Conservation (phyloP, 1,284 basidiomycete genomes). For the Marasmius tenuissimus region DNA sequence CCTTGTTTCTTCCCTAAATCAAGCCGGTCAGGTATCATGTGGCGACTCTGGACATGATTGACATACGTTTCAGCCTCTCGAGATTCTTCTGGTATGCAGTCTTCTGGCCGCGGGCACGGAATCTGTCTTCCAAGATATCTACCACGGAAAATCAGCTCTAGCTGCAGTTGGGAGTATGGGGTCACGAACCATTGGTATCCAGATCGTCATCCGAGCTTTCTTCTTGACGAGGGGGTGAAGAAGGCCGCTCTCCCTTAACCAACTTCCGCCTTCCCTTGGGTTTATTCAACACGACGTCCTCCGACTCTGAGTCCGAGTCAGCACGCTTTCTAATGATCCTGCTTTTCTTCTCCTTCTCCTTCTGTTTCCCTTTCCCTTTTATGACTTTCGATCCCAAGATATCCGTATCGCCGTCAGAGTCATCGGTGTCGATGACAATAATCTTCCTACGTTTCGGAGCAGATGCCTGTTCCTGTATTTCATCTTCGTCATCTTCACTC, state of each 20-base stretch:
- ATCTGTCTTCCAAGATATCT: constrained; percentile 65
- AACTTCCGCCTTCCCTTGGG: constrained; percentile 40
- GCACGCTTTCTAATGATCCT: not conserved
- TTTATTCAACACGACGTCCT: constrained; percentile 4
- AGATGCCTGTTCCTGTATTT: constrained; percentile 30
- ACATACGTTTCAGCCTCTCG: constrained; percentile 59
- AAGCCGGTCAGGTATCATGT: not conserved
- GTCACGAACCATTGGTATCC: constrained; percentile 51
- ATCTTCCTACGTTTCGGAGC: constrained; percentile 26
- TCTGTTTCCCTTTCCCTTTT: too few relatives aligned
- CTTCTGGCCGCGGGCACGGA: constrained; percentile 61
- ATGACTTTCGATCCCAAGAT: constrained; percentile 17
- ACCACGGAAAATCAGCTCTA: not conserved
- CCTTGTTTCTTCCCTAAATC: constrained; percentile 49
- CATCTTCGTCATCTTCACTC: constrained; percentile 28
- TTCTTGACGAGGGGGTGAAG: constrained; percentile 41
- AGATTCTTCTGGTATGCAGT: constrained; percentile 63
- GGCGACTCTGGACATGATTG: constrained; percentile 12
- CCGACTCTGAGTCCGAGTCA: constrained; percentile 6
- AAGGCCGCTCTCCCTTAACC: constrained; percentile 43
- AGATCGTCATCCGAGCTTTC: constrained; percentile 54
- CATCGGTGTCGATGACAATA: constrained; percentile 25
- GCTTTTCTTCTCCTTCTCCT: too few relatives aligned
- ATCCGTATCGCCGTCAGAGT: constrained; percentile 5
- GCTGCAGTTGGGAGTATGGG: constrained; percentile 2